Evolutionary conservation across 441 rosid species (phyloP).

Genomic region (Rhodomyrtus psidioides): DNA sequence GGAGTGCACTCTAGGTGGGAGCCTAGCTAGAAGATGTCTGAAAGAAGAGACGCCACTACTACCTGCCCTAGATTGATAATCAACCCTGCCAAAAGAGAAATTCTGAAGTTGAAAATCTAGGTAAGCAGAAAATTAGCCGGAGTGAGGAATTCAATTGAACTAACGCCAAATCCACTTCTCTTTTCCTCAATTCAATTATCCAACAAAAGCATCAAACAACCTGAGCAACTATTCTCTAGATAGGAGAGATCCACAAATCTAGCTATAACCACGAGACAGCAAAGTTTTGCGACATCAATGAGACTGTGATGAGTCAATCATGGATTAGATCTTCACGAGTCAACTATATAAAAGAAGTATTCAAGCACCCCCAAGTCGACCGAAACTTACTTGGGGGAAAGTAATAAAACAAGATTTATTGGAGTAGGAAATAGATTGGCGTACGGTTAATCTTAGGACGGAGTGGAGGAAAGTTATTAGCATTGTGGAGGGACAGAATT

Average conservation of each 20-base stretch:
- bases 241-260: not conserved
- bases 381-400: too few species aligned
- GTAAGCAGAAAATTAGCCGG: not conserved
- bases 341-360: not conserved
- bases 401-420: too few species aligned
- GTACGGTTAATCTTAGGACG: too few species aligned
- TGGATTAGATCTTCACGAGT: not conserved
- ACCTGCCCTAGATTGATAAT: conserved; percentile 75
- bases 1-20: conserved; percentile 94
- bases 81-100: conserved; percentile 69
- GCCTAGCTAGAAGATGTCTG: conserved; percentile 63
- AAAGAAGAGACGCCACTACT: conserved; percentile 69
- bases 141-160: not conserved
- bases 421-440: too few species aligned
- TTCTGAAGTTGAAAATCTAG: conserved; percentile 5
- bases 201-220: not conserved
- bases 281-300: not conserved
- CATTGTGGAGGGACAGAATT: too few species aligned
- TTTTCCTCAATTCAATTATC: not conserved
- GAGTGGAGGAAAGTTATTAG: too few species aligned
- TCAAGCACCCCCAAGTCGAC: not conserved
- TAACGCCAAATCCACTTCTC: not conserved
- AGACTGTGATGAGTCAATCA: not conserved
- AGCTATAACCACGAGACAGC: not conserved
- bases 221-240: not conserved